Base-by-base conservation (phyloP, 2,329 filamentous ascomycete species). In the Claviceps sp. region DNA sequence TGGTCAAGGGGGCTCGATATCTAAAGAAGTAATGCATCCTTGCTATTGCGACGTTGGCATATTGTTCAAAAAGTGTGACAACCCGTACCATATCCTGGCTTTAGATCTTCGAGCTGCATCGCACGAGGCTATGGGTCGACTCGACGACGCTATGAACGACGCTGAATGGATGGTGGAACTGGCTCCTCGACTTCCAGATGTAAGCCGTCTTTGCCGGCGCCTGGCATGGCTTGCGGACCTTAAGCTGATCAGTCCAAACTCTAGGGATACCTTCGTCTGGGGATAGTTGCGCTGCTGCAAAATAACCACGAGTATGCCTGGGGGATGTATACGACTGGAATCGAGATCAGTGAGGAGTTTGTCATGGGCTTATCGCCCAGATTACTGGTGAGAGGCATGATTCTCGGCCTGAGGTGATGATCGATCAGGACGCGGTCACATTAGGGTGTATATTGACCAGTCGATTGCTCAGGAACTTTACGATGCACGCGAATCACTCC, bases 81-180 rank as follows among this genome's bases (percentile, higher is more conserved):
- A 69, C 14, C 50, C 53, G 1, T 47, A 64, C 10, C 70, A 73
- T 50, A 62, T 71, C 42, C 63, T 67, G 52, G 69, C 70, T 3
- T 59, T 73, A 11, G 69, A 71, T 57, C 68, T 70, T 51, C 62
- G 70, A 4, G 68, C 69, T 17, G 69, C 68, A 2, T 67, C 67
- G 0, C 69, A 69, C 51, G 68, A 70, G 52, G 64, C 64, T 26
- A 58, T 71, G 42, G 58, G 60, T 5, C 64, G 70, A 51, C 59
- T 71, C 2, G 64, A 62, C 5, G 64, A 66, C 24, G 70, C 70
- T 14, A 63, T 59, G 53, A 62, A 56, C 38, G 70, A 72, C 52
- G 70, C 70, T 8, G 67, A 69, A 57, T 72, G 70, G 68, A 65
- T 73, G n/a, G 55, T 73, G 17, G 68, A 72, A 52, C 62, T 73